Evolutionary conservation across 805 yeast genomes (phyloP).

Genomic region (Kuraishia floccosa): DNA sequence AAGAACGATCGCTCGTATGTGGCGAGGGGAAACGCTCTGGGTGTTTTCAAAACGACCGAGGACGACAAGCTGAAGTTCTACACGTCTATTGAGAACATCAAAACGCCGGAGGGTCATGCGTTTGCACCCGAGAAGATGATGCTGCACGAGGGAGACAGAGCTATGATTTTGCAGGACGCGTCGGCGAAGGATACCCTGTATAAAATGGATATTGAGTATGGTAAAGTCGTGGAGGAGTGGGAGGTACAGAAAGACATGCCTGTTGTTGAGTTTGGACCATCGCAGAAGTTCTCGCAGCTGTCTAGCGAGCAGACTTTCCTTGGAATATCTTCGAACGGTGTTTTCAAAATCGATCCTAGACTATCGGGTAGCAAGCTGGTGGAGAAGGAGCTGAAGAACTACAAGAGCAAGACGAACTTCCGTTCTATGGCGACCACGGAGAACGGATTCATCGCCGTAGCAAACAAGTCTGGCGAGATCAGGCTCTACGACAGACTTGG

Average conservation of each 20-base stretch:
- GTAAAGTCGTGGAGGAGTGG: conserved; percentile 86
- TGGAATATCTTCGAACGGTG: conserved; percentile 53
- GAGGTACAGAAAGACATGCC: conserved; percentile 34
- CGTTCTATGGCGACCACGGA: conserved; percentile 61
- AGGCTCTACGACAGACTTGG: conserved; percentile 67
- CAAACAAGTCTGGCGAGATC: conserved; percentile 65
- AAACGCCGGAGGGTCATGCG: conserved; percentile 33
- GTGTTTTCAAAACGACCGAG: conserved; percentile 59
- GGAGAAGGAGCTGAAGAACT: conserved; percentile 38
- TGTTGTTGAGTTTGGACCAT: conserved; percentile 53
- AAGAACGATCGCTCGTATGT: conserved; percentile 68
- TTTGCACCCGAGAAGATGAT: conserved; percentile 52
- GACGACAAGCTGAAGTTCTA: conserved; percentile 44
- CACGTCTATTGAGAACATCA: conserved; percentile 56
- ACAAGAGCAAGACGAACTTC: conserved; percentile 45
- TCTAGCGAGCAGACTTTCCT: conserved; percentile 64
- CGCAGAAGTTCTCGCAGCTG: conserved; percentile 62
- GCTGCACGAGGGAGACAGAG: conserved; percentile 67
- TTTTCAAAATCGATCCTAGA: conserved; percentile 79
- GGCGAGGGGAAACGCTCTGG: conserved; percentile 67
- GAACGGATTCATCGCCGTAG: conserved; percentile 65
- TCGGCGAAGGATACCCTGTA: conserved; percentile 33
- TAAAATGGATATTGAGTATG: conserved; percentile 71
- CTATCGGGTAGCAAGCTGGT: conserved; percentile 47
- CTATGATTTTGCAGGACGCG: conserved; percentile 54